Base-by-base conservation (phyloP, 257 asterid species). In the Penstemon davidsonii region DNA sequence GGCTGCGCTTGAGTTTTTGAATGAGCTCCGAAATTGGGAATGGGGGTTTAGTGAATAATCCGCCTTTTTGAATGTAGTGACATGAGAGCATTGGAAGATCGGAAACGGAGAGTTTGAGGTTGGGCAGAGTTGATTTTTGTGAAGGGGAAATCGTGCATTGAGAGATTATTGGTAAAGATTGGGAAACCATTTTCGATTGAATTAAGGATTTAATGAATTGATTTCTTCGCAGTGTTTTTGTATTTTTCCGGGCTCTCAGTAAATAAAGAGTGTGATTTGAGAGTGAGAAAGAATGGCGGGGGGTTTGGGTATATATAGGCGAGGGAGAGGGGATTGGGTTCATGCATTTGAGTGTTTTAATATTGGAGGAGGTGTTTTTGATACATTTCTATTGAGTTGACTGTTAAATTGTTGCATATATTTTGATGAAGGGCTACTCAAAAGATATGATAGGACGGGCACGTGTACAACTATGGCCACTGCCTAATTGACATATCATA, bases 41-140 rank as follows among this genome's bases (percentile, higher is more conserved):
- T 0, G 76, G 77, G 0, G 91, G 85, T 12, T 64, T 79, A 6
- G 82, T 55, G 51, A 84, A 82, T 8, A 88, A 59, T 36, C 85
- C 69, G 7, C 96, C 93, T 63, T 88, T 88, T 15, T 88, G 96
- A 70, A 88, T 88, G 75, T 88, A 86, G 74, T 88, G 91, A 56
- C 87, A 83, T 46, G 96, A 88, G 42, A 88, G 89, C 96, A 88
- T 86, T 0, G 96, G 94, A 1, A 86, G 86, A 68, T 88, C 96
- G 3, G 89, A 88, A 15, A 88, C 89, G 0, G 96, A 88, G 66
- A 88, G 88, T 60, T 88, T 83, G 3, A 88, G 82, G 25, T 84
- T 77, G 5, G 66, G 42, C 0, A 78, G 6, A 7, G 70, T 42
- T 10, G 94, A 84, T 42, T 72, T 68, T n/a, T 70, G 62, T 5